These are phyloP conservation scores for Umbelopsis sp. DNA, from an alignment of 192 early-diverging fungal genomes.

Conservation along the genomic window DNA sequence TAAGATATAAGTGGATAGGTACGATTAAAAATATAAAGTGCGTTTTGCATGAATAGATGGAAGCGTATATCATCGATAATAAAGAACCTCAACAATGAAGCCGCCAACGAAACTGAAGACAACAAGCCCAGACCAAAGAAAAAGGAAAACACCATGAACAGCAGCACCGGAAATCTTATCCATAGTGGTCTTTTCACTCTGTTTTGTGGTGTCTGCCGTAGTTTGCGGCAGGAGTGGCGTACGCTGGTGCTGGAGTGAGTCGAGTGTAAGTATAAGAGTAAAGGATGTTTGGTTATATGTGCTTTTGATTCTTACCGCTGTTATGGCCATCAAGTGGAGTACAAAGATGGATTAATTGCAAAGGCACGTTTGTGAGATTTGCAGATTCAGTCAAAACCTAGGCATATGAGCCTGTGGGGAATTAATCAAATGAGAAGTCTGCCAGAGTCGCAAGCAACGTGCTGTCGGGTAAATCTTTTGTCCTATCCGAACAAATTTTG, in stretches of 20 bases:
- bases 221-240: constrained; percentile 5
- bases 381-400: background rate
- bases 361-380: background rate
- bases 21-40: background rate
- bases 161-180: background rate
- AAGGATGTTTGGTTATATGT: background rate
- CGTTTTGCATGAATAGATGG: background rate
- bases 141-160: background rate
- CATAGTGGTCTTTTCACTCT: background rate
- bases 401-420: constrained; percentile 16
- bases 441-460: background rate
- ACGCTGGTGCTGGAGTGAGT: background rate
- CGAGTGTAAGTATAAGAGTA: background rate
- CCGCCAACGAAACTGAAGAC: background rate
- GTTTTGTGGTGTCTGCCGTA: background rate
- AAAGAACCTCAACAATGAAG: background rate
- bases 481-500: background rate
- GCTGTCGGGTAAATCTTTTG: constrained; percentile 12
- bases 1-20: background rate
- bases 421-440: background rate
- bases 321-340: background rate
- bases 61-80: constrained; percentile 6
- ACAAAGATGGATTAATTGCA: too few relatives aligned
- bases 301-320: background rate
- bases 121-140: background rate